Evolutionary conservation across 148 eudicot species (phyloP).

Genomic region (Dysphania ambrosioides): DNA sequence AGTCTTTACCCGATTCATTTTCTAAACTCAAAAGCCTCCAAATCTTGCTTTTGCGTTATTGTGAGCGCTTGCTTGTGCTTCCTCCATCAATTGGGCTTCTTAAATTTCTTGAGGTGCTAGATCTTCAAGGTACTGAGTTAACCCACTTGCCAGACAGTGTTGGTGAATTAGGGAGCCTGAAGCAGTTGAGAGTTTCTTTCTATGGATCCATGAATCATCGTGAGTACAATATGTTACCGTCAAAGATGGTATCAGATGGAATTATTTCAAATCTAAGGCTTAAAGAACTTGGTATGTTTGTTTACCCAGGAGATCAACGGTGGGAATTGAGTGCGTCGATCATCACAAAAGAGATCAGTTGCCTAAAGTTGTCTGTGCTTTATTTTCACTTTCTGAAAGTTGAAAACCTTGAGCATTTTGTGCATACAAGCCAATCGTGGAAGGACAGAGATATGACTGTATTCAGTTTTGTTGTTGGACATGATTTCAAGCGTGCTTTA

Average conservation of each 20-base stretch:
- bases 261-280: constrained; percentile 19
- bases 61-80: constrained; percentile 25
- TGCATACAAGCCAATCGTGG: constrained; percentile 25
- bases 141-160: constrained; percentile 25
- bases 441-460: neutral
- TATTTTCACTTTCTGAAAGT: constrained; percentile 25
- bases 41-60: constrained; percentile 26
- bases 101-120: constrained; percentile 32
- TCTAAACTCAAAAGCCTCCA: constrained; percentile 24
- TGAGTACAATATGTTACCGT: constrained; percentile 23
- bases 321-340: constrained; percentile 18
- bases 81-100: constrained; percentile 30
- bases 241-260: constrained; percentile 13
- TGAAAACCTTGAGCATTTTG: constrained; percentile 23
- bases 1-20: constrained; percentile 31
- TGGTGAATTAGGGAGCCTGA: constrained; percentile 18
- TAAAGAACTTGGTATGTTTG: constrained; percentile 30
- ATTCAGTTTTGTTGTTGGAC: constrained; percentile 33
- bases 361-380: constrained; percentile 20
- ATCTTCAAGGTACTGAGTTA: constrained; percentile 34
- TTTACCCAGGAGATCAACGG: constrained; percentile 32
- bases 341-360: constrained; percentile 23
- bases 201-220: constrained; percentile 25
- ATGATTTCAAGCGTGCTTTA: constrained; percentile 22
- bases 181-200: constrained; percentile 32